Evolutionary conservation across 2,329 filamentous ascomycete genomes (phyloP), one percentile per base, ranked within the genome.

Genomic region (Fusarium dlaminii): DNA sequence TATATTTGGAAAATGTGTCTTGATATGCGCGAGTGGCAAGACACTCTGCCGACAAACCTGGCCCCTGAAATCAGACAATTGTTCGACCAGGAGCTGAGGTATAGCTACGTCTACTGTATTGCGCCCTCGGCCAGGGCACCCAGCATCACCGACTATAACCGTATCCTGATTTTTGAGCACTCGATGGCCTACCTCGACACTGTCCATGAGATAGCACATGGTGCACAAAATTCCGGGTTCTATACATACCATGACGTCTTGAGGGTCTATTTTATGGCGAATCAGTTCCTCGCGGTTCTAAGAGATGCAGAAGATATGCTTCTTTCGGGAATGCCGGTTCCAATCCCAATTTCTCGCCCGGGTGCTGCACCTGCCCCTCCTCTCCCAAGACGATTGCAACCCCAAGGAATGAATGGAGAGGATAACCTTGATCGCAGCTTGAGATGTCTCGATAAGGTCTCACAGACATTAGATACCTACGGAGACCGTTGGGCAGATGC

Each of bases 221-320:
- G 89, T 74, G 81, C 88, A 8, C 83, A 86, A 37, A 88, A 90
- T 68, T 87, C 88, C 22, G 89, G 92, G 9, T 92, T 96, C 58
- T 90, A 96, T 77, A 96, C 94, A 2, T 98, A 95, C 77, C 92
- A 97, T 78, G 96, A 98, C 79, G 93, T 95, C 4, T 88, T 97
- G 78, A 91, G 95, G 59, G 91, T 94, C 3, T 96, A 94, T 78
- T 97, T 92, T 77, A 90, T 92, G 84, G 90, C 88, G 20, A 90
- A 86, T 68, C 90, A 92, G 75, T 88, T 92, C 66, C 82, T 91
- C 22, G 88, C 89, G 3, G 89, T 91, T 13, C 81, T 92, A n/a
- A 84, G 84, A 8, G 88, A 90, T 68, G 86, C 88, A 3, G 87
- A 88, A 60, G 88, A 91, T 48, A 81, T 88, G 68, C 84, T 92